These are phyloP conservation scores for Phytophthora fragariaefolia DNA, from an alignment of 352 stramenopile genomes.

Conservation along the genomic window DNA sequence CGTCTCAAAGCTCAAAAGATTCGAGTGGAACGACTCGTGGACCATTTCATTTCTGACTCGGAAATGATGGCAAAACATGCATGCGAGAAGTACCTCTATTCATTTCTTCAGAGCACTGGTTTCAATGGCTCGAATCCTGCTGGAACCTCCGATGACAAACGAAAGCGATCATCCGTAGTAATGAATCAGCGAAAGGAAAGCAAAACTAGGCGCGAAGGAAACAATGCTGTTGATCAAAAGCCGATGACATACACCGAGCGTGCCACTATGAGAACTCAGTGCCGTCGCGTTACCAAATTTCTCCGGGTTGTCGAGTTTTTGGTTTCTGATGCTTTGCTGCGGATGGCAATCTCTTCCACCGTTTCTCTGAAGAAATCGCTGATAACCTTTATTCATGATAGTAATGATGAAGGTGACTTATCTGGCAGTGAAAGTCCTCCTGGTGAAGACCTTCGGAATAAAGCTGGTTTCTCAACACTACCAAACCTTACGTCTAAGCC, in stretches of 20 bases:
- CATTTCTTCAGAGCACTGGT: constrained; percentile 58
- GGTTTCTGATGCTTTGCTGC: constrained; percentile 79
- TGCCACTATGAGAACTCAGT: constrained; percentile 91
- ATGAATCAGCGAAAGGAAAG: constrained; percentile 26
- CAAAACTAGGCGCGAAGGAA: neutral
- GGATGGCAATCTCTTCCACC: constrained; percentile 69
- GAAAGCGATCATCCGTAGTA: constrained; percentile 23
- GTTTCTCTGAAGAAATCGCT: constrained; percentile 52
- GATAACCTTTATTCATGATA: constrained; percentile 41
- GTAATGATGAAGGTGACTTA: constrained; percentile 4
- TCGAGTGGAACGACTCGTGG: constrained; percentile 60
- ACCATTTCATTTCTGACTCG: constrained; percentile 63
- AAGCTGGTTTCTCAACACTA: constrained; percentile 16
- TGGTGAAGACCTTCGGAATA: constrained; percentile 7
- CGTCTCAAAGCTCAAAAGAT: constrained; percentile 77
- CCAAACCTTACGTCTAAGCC: neutral
- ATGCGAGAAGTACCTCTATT: constrained; percentile 68
- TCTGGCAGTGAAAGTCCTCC: constrained; percentile 2
- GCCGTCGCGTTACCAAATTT: constrained; percentile 92
- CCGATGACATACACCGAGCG: constrained; percentile 96
- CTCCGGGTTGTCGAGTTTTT: constrained; percentile 93
- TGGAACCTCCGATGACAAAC: constrained; percentile 1
- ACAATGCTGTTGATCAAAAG: constrained; percentile 35
- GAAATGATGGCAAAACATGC: constrained; percentile 68
- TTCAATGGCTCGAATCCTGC: constrained; percentile 49